Evolutionary conservation across 768 basidiomycete species (phyloP), one percentile per base, ranked within the genome.

Genomic region (Agrocybe pediades): DNA sequence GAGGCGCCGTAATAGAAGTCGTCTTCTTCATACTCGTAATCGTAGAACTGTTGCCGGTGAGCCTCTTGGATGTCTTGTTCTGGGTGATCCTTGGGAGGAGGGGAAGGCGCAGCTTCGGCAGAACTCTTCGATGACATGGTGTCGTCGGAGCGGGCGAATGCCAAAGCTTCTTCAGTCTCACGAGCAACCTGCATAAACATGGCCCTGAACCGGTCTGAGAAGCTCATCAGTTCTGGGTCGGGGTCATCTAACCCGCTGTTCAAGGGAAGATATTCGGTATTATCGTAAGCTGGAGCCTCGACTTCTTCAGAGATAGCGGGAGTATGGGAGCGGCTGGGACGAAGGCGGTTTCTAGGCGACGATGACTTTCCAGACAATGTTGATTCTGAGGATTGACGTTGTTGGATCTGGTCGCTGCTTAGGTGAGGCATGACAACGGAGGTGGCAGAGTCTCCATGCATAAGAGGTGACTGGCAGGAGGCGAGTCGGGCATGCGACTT

Each of bases 101-200:
- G 30, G 6, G 47, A 43, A 1, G 46, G 49, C 5, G 49, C 53
- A 47, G 51, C 46, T n/a, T 57, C 57, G n/a, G 53, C n/a, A 4
- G 61, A 61, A 21, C 44, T 44, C 9, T 55, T 50, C 16, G 62
- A 66, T 9, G 60, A 59, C 16, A 61, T 55, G 16, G 55, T 41
- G 17, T 59, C 65, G 27, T 71, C 67, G 24, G 71, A 63, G 39
- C 67, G 67, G 6, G 77, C 74, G 55, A 73, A 69, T 6, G 67
- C 67, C 4, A 83, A 51, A 0, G 69, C 81, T 6, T 78, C 79
- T 26, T 84, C 83, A 0, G 81, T 77, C 59, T 86, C 85, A 16
- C 73, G 75, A 13, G 74, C 68, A 36, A 83, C 74, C 48, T 81
- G 76, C 13, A 72, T 69, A 43, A 86, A 73, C 26, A 85, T 67